Conservation (phyloP, 176 grass and related monocot species). For the Juncus inflexus region DNA sequence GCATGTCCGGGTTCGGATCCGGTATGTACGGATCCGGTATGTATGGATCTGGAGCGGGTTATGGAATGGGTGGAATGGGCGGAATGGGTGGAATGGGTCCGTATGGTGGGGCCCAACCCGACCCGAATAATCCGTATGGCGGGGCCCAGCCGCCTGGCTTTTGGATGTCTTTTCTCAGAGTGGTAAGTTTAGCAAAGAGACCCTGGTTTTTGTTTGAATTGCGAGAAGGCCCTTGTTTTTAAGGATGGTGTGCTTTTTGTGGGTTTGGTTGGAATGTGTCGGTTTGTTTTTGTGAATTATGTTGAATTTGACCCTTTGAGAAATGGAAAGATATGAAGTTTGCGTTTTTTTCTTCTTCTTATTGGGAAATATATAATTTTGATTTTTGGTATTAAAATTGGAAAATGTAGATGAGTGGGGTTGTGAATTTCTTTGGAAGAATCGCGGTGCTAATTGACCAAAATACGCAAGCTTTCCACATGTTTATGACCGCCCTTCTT, state of each 20-base stretch:
- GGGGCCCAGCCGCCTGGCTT: constrained; percentile 62
- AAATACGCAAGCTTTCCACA: constrained; percentile 88
- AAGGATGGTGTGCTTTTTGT: no score
- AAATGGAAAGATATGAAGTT: background rate
- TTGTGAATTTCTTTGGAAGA: constrained; percentile 87
- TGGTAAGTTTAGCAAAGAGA: constrained; percentile 37
- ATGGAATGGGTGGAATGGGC: constrained; percentile 63
- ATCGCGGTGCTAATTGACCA: constrained; percentile 73
- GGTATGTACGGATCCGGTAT: constrained; percentile 71
- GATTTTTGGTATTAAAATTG: background rate
- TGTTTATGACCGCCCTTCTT: constrained; percentile 76
- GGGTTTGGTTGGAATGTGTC: no score
- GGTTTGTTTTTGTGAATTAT: no score
- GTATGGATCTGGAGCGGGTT: constrained; percentile 49
- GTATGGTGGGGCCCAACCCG: constrained; percentile 67
- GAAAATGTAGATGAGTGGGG: constrained; percentile 69
- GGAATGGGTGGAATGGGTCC: constrained; percentile 51
- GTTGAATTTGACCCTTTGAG: no score
- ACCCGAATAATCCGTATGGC: constrained; percentile 51
- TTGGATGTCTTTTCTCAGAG: constrained; percentile 82
- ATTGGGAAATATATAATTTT: constrained; percentile 12
- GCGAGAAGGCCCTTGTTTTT: background rate
- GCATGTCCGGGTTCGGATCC: constrained; percentile 49
- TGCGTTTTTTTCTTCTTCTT: background rate
- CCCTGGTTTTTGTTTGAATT: background rate